These are phyloP conservation scores for Vitis vinifera DNA, from an alignment of 164 flowering plant genomes.

Conservation along the genomic window DNA sequence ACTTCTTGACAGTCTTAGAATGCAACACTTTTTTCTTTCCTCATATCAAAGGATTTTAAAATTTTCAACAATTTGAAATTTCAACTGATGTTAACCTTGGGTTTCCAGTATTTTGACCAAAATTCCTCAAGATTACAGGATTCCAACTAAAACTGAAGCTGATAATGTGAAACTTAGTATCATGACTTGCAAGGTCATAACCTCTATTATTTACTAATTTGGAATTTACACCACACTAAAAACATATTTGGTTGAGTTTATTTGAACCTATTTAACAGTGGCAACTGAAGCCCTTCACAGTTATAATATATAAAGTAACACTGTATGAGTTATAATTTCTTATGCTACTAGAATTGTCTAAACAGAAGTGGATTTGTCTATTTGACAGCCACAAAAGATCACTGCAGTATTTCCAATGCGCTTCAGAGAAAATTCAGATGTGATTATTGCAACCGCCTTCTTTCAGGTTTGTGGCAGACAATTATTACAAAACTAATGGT, in stretches of 20 bases:
- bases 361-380: background rate
- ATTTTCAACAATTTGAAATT: background rate
- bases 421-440: slow-evolving; percentile 73
- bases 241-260: too few relatives aligned
- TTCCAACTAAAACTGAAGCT: too few relatives aligned
- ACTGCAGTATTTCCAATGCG: slow-evolving; percentile 78
- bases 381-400: slow-evolving; percentile 59
- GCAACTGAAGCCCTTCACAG: background rate
- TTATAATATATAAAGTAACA: background rate
- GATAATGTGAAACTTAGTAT: too few relatives aligned
- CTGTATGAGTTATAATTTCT: background rate
- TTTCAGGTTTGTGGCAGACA: slow-evolving; percentile 59
- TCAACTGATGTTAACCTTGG: background rate
- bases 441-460: slow-evolving; percentile 73
- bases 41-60: background rate
- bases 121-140: too few relatives aligned
- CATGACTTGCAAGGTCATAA: too few relatives aligned
- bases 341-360: background rate
- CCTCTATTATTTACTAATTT: too few relatives aligned
- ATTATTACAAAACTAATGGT: background rate
- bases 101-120: too few relatives aligned
- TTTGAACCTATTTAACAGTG: background rate
- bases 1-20: too few relatives aligned
- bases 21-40: too few relatives aligned
- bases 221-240: too few relatives aligned